phyloP scores from a whole-genome alignment of 2,329 filamentous ascomycete species.

The Seiridium cupressi region DNA sequence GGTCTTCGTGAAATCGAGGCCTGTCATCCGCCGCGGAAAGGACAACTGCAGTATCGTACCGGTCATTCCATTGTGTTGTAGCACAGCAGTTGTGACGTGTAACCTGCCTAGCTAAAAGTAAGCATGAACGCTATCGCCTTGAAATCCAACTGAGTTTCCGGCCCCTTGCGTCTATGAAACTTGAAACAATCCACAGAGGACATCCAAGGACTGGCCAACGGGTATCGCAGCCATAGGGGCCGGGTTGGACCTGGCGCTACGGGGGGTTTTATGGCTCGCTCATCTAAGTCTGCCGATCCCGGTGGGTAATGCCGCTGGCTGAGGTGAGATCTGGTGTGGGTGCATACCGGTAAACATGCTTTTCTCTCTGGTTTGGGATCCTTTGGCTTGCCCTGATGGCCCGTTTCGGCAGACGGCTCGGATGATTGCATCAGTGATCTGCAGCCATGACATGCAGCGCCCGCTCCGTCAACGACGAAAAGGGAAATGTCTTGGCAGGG shows the following conservation, averaged over 20 bases:
- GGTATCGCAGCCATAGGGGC: neutral
- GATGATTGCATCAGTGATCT: constrained; percentile 21
- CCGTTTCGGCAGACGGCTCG: constrained; percentile 18
- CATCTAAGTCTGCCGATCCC: constrained; percentile 6
- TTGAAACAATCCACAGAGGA: neutral
- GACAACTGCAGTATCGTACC: neutral
- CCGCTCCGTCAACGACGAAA: constrained; percentile 1
- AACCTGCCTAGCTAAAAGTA: too few relatives aligned
- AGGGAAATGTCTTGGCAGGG: constrained; percentile 18
- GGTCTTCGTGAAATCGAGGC: neutral
- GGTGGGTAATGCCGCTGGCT: neutral
- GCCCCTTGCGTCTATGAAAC: neutral
- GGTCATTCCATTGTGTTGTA: neutral
- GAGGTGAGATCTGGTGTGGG: constrained; percentile 3
- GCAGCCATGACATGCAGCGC: constrained; percentile 17
- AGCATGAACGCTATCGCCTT: too few relatives aligned
- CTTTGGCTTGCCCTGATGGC: constrained; percentile 7
- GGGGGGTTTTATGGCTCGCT: constrained; percentile 4
- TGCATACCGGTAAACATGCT: neutral
- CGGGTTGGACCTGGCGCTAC: neutral
- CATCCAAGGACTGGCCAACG: neutral
- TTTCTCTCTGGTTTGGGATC: neutral
- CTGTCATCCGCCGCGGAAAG: neutral
- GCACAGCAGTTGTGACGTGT: neutral
- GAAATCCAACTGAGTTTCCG: too few relatives aligned